Evolutionary conservation across 371 early-diverging fungal genomes (phyloP), one percentile per base, ranked within the genome.

Genomic region (Lichtheimia corymbifera): DNA sequence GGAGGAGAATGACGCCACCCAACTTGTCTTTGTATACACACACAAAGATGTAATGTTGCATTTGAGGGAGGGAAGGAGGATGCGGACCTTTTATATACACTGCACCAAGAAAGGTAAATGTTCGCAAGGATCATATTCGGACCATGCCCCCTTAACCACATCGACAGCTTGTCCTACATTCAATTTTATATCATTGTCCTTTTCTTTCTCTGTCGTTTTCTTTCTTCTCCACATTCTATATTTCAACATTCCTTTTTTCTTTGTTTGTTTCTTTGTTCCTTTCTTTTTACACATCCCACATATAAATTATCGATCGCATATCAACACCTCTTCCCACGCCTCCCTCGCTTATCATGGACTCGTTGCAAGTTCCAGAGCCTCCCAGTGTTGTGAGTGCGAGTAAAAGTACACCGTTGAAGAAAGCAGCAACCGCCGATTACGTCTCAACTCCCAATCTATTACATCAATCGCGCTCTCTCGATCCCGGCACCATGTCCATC

Each of bases 291-390:
- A 18, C 54, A 40, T 9, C 50, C 2, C 50, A 50, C 13, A 22
- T 35, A 35, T 35, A 35, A 35, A 35, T 11, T 35, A 35, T 9
- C 35, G 35, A 35, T 11, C 9, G 35, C 35, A 35, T 35, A 35
- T 35, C 9, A 2, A 45, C 13, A 45, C 18, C 4, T 18, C 5
- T 17, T n/a, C n/a, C 15, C 5, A 47, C 28, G 28, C 6, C 45
- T 15, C 18, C 18, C 45, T 45, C 55, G 20, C 28, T 64, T 59
- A 59, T 58, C 56, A 65, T 65, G 65, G 60, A 44, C 50, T 65
- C 65, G 27, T 60, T 65, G 18, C 54, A 65, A 27, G 55, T 60
- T 50, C 65, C 65, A 35, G 58, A 65, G 53, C 28, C 42, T 6
- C 41, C n/a, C 14, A 17, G 15, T 42, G 45, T 13, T 22, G 54